A percentile compares a stretch with the other conserved stretches of the same genome.
phyloP scores from a whole-genome alignment of 1,284 basidiomycete species.

The Papiliotrema nemorosa region DNA sequence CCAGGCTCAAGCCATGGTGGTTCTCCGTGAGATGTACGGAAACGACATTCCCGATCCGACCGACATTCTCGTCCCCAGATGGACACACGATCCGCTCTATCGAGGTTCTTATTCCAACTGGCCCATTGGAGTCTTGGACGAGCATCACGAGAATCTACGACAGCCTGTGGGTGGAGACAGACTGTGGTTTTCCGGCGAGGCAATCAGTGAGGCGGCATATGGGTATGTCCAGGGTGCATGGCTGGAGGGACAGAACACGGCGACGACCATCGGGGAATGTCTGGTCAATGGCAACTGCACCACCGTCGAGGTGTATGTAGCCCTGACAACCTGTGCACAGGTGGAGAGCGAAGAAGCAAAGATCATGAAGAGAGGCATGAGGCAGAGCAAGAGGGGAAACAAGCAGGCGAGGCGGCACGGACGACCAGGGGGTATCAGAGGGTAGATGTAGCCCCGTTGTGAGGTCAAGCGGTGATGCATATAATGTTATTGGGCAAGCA shows the following conservation, averaged over 20 bases:
- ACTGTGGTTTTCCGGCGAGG: slow-evolving; percentile 1
- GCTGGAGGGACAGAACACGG: background rate
- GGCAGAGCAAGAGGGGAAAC: too few species aligned
- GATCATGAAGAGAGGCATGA: background rate
- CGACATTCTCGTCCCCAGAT: slow-evolving; percentile 59
- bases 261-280: background rate
- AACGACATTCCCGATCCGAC: slow-evolving; percentile 55
- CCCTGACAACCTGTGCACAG: background rate
- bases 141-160: slow-evolving; percentile 25
- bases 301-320: background rate
- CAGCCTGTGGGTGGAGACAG: slow-evolving; percentile 5
- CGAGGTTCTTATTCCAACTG: slow-evolving; percentile 67
- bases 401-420: too few species aligned
- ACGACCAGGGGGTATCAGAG: too few species aligned
- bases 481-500: too few species aligned
- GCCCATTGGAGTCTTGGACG: slow-evolving; percentile 48
- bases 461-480: too few species aligned
- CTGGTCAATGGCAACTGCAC: background rate
- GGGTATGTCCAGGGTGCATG: slow-evolving; percentile 2
- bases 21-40: slow-evolving; percentile 59
- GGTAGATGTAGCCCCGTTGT: too few species aligned
- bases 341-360: background rate
- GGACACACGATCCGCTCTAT: slow-evolving; percentile 59
- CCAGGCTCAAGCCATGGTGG: slow-evolving; percentile 56
- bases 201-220: background rate